Evolutionary conservation across 108 stramenopile genomes (phyloP).

Genomic region (Schizochytrium sp.): DNA sequence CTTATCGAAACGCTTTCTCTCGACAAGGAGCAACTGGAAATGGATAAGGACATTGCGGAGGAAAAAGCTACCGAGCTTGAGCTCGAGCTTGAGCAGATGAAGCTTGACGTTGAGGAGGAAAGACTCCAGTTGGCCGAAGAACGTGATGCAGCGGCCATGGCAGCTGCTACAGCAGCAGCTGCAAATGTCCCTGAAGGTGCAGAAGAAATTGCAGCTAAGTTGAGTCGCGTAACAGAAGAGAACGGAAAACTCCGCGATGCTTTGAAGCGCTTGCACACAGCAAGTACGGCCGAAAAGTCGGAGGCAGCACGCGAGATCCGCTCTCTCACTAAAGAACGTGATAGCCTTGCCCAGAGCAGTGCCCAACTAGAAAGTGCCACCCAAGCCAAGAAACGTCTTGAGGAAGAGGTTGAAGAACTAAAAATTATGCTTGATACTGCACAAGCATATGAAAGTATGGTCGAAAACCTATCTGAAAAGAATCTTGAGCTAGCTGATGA

Average conservation of each 20-base stretch:
- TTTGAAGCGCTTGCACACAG: slow-evolving; percentile 48
- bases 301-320: slow-evolving; percentile 17
- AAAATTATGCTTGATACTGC: slow-evolving; percentile 58
- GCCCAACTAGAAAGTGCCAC: background rate
- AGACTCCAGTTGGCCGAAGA: slow-evolving; percentile 6
- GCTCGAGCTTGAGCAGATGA: slow-evolving; percentile 35
- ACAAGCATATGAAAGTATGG: slow-evolving; percentile 57
- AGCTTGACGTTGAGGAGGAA: slow-evolving; percentile 31
- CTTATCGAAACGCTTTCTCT: slow-evolving; percentile 25
- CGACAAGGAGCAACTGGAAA: slow-evolving; percentile 36
- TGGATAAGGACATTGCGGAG: slow-evolving; percentile 52
- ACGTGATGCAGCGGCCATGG: slow-evolving; percentile 5
- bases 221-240: background rate
- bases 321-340: slow-evolving; percentile 1
- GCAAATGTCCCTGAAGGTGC: slow-evolving; percentile 33
- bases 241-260: slow-evolving; percentile 40
- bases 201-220: slow-evolving; percentile 13
- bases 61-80: slow-evolving; percentile 36
- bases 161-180: background rate
- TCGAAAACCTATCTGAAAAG: slow-evolving; percentile 54
- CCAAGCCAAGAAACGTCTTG: background rate
- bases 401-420: slow-evolving; percentile 38
- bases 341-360: slow-evolving; percentile 10
- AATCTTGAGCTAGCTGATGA: slow-evolving; percentile 55
- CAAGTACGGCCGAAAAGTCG: slow-evolving; percentile 26